phyloP scores from a whole-genome alignment of 1,284 basidiomycete species.

The Sparassis latifolia region DNA sequence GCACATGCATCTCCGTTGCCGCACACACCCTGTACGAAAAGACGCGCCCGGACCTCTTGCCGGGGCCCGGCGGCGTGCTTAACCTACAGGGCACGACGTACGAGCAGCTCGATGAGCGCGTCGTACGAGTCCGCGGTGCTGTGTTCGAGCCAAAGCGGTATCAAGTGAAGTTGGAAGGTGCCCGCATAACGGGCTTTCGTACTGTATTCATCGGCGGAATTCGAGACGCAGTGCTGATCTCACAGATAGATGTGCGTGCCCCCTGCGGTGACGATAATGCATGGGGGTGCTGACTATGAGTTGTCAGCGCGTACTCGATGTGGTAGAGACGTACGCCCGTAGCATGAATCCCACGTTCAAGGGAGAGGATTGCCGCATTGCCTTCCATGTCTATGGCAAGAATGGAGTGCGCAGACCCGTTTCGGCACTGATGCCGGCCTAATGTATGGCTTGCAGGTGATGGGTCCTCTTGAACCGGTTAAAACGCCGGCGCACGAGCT shows the following conservation, averaged over 20 bases:
- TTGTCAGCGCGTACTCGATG: not conserved
- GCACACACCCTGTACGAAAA: conserved; percentile 6
- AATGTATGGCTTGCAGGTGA: not conserved
- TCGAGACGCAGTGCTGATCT: conserved; percentile 1
- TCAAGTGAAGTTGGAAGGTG: conserved; percentile 6
- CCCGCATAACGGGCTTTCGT: conserved; percentile 2
- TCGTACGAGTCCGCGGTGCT: conserved; percentile 2
- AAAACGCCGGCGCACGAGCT: conserved; percentile 3
- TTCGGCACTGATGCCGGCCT: not conserved
- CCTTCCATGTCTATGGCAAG: conserved; percentile 4
- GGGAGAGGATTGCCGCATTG: conserved; percentile 3
- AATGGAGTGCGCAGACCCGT: conserved; percentile 1
- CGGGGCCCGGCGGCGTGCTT: conserved; percentile 3
- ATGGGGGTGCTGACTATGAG: no score
- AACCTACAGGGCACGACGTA: conserved; percentile 3
- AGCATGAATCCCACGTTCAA: not conserved
- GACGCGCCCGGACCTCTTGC: conserved; percentile 5
- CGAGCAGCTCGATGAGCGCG: conserved; percentile 1
- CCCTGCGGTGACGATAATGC: not conserved
- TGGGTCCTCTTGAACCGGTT: conserved; percentile 3
- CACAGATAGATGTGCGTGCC: conserved; percentile 1
- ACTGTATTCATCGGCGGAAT: conserved; percentile 4
- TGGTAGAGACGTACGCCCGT: not conserved
- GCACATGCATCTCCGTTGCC: conserved; percentile 2
- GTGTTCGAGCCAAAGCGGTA: conserved; percentile 3